Conservation (phyloP, 2,329 filamentous ascomycete species). For the Fusarium metavorans region DNA sequence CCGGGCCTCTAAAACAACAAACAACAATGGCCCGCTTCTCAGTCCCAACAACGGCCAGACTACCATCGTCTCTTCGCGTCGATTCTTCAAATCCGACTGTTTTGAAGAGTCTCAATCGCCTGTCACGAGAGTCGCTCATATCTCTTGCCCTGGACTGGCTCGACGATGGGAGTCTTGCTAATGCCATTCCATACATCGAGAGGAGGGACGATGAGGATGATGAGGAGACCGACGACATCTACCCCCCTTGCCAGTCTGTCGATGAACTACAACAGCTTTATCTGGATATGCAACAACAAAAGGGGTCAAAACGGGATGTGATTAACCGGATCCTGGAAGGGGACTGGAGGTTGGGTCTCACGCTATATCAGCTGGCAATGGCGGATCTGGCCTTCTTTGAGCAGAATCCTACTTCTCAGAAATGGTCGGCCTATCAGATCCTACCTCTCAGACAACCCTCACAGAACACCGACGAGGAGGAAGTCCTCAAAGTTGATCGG, state of each 20-base stretch:
- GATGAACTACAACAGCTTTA: conserved; percentile 77
- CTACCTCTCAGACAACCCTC: conserved; percentile 60
- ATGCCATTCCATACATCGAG: conserved; percentile 57
- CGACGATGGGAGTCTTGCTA: conserved; percentile 71
- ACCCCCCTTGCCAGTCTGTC: conserved; percentile 74
- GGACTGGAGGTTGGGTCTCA: conserved; percentile 76
- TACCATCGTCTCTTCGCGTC: conserved; percentile 78
- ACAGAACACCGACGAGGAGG: conserved; percentile 54
- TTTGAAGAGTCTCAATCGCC: conserved; percentile 73
- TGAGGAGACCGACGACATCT: conserved; percentile 73
- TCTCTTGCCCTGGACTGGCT: conserved; percentile 84
- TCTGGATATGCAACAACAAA: conserved; percentile 67
- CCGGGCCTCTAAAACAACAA: conserved; percentile 19
- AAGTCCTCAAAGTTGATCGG: conserved; percentile 56
- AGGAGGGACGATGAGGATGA: conserved; percentile 59
- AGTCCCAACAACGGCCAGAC: conserved; percentile 77
- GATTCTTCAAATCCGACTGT: conserved; percentile 73
- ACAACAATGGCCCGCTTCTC: conserved; percentile 67
- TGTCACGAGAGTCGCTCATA: conserved; percentile 79
- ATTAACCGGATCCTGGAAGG: conserved; percentile 73
- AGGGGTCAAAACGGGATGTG: conserved; percentile 73
- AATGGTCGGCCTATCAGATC: conserved; percentile 73
- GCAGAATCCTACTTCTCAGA: conserved; percentile 72
- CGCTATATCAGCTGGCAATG: conserved; percentile 76
- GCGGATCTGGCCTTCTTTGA: conserved; percentile 75